Conservation (phyloP, 176 grass and related monocot species). For the Sorghum bicolor region DNA sequence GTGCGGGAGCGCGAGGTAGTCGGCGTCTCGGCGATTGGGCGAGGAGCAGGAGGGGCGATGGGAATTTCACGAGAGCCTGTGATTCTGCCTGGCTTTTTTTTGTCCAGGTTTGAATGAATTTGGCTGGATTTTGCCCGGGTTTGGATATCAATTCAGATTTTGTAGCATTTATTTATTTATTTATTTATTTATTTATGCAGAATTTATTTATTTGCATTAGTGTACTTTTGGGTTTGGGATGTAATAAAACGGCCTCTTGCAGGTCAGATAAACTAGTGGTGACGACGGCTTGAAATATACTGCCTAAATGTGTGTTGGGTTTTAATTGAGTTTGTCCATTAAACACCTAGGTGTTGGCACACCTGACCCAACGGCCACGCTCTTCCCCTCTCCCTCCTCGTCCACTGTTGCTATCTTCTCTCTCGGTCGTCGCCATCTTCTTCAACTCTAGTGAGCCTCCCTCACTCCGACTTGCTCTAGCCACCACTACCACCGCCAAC, state of each 20-base stretch:
- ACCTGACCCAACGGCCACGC: no score
- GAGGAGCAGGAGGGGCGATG: not conserved
- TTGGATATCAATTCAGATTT: not conserved
- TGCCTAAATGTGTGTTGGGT: not conserved
- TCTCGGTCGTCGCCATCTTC: no score
- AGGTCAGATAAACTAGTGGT: not conserved
- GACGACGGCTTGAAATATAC: not conserved
- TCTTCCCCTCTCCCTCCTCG: no score
- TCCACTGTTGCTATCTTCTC: no score
- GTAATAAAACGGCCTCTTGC: not conserved
- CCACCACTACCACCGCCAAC: no score
- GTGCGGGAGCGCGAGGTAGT: not conserved
- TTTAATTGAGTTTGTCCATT: not conserved
- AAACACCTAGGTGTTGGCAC: no score
- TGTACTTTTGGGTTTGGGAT: not conserved
- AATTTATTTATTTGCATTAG: not conserved
- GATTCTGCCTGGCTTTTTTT: not conserved
- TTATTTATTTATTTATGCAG: not conserved
- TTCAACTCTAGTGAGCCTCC: no score
- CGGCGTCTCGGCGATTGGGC: conserved; percentile 11
- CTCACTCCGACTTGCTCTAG: no score
- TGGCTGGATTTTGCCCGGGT: not conserved
- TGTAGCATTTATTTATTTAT: not conserved
- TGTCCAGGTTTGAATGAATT: not conserved
- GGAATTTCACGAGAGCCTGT: not conserved